Evolutionary conservation across 140 eudicot genomes (phyloP), one percentile per base, ranked within the genome.

Genomic region (Ambrosia hybrid): DNA sequence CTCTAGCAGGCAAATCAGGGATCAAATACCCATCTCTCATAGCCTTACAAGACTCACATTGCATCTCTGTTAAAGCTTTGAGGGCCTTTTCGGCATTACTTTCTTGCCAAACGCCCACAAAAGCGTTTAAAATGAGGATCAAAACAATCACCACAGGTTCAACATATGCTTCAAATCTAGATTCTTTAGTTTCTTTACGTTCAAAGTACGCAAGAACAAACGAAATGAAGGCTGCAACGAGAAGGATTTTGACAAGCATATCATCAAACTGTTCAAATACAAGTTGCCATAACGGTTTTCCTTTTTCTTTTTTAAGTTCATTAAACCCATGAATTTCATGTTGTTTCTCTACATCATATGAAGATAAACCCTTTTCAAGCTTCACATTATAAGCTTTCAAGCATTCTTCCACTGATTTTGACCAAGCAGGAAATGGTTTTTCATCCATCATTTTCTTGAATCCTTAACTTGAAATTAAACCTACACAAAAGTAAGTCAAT

Each of bases 101-200:
- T 76, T 91, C 97, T 87, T 91, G 97, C 97, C 97, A 91, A 49
- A 91, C 96, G 7, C 97, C 97, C n/a, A 91, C 97, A 16, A 89
- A 75, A 33, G 97, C 97, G 69, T 91, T 91, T 67, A 91, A 75
- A 51, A 86, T 81, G 53, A 91, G 79, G 67, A 91, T 88, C 74
- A 86, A 67, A 58, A 91, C 73, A 8, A 91, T 91, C 57, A 91
- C 97, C 13, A 84, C 61, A 1, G 97, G 97, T 81, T 91, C 97
- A 57, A 88, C 91, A 69, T 82, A 91, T 36, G 91, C 96, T 58
- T 84, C 86, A 57, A 82, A 72, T 75, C 87, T 88, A 56, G 80
- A 72, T 73, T 81, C 89, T 30, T 89, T 91, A 0, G 83, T 78
- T 81, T 86, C 96, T 1, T 55, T 76, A 48, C 76, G 83, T 51